These are phyloP conservation scores for Laguncularia racemosa DNA, from an alignment of 345 rosid species.

Conservation along the genomic window DNA sequence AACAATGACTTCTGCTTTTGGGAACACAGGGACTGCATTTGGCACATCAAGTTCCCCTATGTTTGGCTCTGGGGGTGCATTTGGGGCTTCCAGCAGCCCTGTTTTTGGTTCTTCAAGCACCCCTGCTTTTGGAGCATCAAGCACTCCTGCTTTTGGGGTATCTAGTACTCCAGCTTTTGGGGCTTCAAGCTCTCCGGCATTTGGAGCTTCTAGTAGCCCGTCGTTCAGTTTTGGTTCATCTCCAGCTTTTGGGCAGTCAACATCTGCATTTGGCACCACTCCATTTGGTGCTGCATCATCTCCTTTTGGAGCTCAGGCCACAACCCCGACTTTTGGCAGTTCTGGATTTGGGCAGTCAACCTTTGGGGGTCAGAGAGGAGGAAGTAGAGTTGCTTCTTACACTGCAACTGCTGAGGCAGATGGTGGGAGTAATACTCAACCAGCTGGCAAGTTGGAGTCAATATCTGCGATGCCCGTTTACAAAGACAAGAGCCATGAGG, in stretches of 20 bases:
- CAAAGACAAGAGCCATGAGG: constrained; percentile 78
- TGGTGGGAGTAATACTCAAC: constrained; percentile 32
- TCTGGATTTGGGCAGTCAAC: constrained; percentile 58
- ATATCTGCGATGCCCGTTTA: constrained; percentile 80
- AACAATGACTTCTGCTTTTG: constrained; percentile 36
- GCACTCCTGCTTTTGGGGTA: constrained; percentile 16
- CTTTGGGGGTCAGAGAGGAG: constrained; percentile 71
- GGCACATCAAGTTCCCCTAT: constrained; percentile 40
- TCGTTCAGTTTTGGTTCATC: constrained; percentile 56
- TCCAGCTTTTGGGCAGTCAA: constrained; percentile 73
- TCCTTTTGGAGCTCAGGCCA: constrained; percentile 55
- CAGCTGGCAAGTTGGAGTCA: constrained; percentile 72
- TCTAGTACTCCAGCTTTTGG: constrained; percentile 26
- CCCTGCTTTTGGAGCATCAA: constrained; percentile 12
- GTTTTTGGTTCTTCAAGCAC: constrained; percentile 23
- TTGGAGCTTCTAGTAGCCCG: constrained; percentile 35
- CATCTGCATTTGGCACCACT: constrained; percentile 67
- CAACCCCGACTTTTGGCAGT: constrained; percentile 66
- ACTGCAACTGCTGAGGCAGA: constrained; percentile 62
- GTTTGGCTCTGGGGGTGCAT: constrained; percentile 5
- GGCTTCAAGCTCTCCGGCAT: constrained; percentile 15
- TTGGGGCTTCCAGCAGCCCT: constrained; percentile 19
- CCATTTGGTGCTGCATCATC: constrained; percentile 53
- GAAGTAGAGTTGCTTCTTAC: constrained; percentile 72
- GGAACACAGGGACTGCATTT: constrained; percentile 42